Conservation (phyloP, 371 early-diverging fungal species). For the Dichotomocladium elegans region DNA sequence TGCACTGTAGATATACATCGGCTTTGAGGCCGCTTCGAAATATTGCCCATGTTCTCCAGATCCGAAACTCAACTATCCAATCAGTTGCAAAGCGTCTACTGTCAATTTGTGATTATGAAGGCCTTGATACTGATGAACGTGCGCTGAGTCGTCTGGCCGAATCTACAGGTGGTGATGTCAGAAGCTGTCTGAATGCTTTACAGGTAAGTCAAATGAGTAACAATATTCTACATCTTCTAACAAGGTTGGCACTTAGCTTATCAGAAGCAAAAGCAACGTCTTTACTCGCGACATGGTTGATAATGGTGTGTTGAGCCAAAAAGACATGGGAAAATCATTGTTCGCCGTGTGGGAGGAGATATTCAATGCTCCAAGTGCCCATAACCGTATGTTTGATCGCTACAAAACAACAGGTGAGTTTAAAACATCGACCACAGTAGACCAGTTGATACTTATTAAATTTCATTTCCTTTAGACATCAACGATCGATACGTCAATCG, state of each 20-base stretch:
- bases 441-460: background rate
- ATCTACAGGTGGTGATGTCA: slow-evolving; percentile 80
- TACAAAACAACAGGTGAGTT: background rate
- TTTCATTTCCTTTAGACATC: slow-evolving; percentile 1
- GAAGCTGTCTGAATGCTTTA: slow-evolving; percentile 82
- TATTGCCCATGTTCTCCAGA: slow-evolving; percentile 68
- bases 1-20: slow-evolving; percentile 68
- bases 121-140: slow-evolving; percentile 69
- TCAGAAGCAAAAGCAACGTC: slow-evolving; percentile 28
- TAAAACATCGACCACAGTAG: background rate
- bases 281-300: slow-evolving; percentile 59
- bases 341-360: slow-evolving; percentile 80
- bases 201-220: slow-evolving; percentile 56
- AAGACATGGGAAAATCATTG: slow-evolving; percentile 75
- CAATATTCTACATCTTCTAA: background rate
- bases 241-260: slow-evolving; percentile 20
- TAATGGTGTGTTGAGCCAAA: slow-evolving; percentile 63
- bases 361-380: slow-evolving; percentile 51
- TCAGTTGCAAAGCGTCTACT: slow-evolving; percentile 73
- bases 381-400: background rate
- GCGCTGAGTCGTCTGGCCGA: slow-evolving; percentile 75
- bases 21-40: slow-evolving; percentile 81
- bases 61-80: slow-evolving; percentile 66
- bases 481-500: slow-evolving; percentile 41
- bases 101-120: slow-evolving; percentile 79